Conservation (phyloP, 208 protist genomes). For the Borovskyia barvae region DNA sequence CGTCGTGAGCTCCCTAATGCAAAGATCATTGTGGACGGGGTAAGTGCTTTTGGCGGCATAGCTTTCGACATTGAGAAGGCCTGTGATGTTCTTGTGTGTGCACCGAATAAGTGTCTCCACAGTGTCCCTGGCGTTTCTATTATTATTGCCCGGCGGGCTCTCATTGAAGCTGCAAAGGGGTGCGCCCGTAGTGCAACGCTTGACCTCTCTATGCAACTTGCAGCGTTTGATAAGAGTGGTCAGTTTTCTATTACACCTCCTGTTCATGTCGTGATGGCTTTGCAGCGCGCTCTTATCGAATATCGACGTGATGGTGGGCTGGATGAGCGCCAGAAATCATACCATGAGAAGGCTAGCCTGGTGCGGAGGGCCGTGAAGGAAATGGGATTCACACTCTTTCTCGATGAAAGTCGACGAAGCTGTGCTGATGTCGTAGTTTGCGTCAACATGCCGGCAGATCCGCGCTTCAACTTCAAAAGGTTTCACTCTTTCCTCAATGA, state of each 20-base stretch:
- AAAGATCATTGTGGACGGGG: constrained; percentile 80
- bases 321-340: constrained; percentile 35
- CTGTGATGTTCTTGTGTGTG: constrained; percentile 73
- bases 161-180: constrained; percentile 57
- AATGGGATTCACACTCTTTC: constrained; percentile 77
- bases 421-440: constrained; percentile 83
- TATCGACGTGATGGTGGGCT: constrained; percentile 76
- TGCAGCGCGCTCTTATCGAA: constrained; percentile 72
- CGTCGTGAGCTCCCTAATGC: constrained; percentile 44
- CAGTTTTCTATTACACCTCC: constrained; percentile 84
- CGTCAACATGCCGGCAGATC: constrained; percentile 75
- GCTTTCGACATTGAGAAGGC: constrained; percentile 48
- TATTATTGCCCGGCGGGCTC: constrained; percentile 41
- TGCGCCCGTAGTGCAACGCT: constrained; percentile 55
- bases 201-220: constrained; percentile 66
- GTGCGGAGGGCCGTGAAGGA: constrained; percentile 50
- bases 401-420: constrained; percentile 51
- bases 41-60: constrained; percentile 84
- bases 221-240: constrained; percentile 60
- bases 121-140: constrained; percentile 84
- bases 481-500: constrained; percentile 81
- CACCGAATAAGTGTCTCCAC: constrained; percentile 90
- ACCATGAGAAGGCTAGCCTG: constrained; percentile 53
- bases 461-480: constrained; percentile 84
- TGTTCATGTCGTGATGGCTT: constrained; percentile 80